phyloP scores from a whole-genome alignment of 2,329 filamentous ascomycete genomes.

The Cercospora sp. region DNA sequence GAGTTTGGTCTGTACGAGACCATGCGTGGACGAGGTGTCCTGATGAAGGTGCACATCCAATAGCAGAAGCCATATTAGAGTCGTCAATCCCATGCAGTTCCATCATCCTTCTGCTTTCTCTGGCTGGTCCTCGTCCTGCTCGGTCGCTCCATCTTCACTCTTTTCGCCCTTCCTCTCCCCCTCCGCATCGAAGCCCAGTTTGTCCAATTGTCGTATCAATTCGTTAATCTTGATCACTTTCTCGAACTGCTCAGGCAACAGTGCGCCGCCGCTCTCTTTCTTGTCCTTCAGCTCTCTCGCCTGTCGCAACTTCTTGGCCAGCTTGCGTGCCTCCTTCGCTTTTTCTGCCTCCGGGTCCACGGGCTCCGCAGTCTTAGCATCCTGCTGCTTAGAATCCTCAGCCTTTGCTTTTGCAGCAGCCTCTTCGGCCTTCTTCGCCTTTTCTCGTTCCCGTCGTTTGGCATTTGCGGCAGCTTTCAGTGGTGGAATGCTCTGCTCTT shows the following conservation, averaged over 20 bases:
- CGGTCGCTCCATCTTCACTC: constrained; percentile 1
- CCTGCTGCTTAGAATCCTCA: constrained; percentile 26
- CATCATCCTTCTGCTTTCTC: constrained; percentile 16
- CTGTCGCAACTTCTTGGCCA: constrained; percentile 94
- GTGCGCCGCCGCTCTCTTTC: constrained; percentile 78
- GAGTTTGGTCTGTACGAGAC: constrained; percentile 50
- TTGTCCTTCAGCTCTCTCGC: constrained; percentile 87
- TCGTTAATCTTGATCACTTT: constrained; percentile 98
- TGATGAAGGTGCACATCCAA: constrained; percentile 30
- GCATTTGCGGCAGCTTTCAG: constrained; percentile 65
- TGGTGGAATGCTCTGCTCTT: constrained; percentile 44
- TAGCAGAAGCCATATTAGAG: constrained; percentile 14
- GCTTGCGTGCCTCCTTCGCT: constrained; percentile 87
- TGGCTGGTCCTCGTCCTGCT: neutral
- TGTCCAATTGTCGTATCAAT: constrained; percentile 82
- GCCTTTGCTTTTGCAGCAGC: constrained; percentile 63
- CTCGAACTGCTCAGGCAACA: constrained; percentile 92
- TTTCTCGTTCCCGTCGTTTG: constrained; percentile 62
- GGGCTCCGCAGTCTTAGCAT: constrained; percentile 45
- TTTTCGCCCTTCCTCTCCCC: constrained; percentile 57
- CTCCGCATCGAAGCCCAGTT: constrained; percentile 78
- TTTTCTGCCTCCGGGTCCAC: constrained; percentile 72
- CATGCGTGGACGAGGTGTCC: constrained; percentile 30
- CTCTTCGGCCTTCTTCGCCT: constrained; percentile 61
- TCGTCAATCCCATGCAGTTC: neutral